Conservation (phyloP, 805 yeast species). For the Dipodascus albidus region DNA sequence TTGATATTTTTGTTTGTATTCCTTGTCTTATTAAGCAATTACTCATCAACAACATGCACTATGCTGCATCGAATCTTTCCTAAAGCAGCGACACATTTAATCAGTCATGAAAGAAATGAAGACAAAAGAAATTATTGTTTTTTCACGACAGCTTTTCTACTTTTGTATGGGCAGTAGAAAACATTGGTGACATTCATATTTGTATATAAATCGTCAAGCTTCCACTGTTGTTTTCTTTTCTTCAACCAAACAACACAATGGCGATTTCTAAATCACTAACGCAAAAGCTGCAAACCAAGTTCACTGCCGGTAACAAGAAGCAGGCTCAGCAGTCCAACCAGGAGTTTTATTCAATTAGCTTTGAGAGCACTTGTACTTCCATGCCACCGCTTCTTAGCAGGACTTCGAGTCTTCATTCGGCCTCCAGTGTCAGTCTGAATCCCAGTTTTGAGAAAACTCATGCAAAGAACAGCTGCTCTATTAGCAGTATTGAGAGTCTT, state of each 20-base stretch:
- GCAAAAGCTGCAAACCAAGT: neutral
- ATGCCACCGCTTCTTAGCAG: neutral
- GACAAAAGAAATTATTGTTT: neutral
- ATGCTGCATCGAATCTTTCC: neutral
- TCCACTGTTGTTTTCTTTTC: neutral
- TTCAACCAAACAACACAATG: neutral
- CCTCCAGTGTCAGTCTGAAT: slow-evolving; percentile 1
- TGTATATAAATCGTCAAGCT: neutral
- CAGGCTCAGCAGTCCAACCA: neutral
- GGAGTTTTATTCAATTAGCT: neutral
- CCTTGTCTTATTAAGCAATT: too few relatives aligned
- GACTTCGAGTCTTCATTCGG: neutral
- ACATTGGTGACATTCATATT: neutral
- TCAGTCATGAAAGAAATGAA: neutral
- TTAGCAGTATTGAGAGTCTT: slow-evolving; percentile 10
- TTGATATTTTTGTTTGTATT: too few relatives aligned
- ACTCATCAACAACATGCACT: too few relatives aligned
- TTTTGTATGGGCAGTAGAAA: neutral
- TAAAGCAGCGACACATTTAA: neutral
- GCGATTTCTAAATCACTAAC: neutral
- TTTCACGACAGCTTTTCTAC: neutral
- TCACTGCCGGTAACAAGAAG: neutral
- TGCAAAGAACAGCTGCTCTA: slow-evolving; percentile 13
- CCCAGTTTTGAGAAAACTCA: neutral
- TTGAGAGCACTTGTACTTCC: neutral